Evolutionary conservation across 208 protist species (phyloP).

Genomic region (Phytomonas sp.): DNA sequence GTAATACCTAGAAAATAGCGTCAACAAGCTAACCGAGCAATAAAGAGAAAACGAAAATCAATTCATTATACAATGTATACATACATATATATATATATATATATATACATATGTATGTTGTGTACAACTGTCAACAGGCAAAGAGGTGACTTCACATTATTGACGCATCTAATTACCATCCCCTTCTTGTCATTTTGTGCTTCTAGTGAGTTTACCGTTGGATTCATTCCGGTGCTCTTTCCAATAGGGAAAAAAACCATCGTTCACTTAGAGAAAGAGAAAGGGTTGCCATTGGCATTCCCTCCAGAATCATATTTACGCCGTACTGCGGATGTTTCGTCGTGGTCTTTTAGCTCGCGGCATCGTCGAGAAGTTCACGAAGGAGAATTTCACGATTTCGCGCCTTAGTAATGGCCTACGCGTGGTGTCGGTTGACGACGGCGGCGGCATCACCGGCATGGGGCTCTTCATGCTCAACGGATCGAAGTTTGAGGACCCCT

Average conservation of each 20-base stretch:
- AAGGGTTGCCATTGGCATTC: conserved; percentile 14
- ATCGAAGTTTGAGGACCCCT: conserved; percentile 68
- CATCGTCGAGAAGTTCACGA: conserved; percentile 40
- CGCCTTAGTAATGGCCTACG: conserved; percentile 71
- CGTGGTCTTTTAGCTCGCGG: conserved; percentile 20
- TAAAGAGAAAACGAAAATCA: too few species aligned
- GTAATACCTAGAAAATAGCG: too few species aligned
- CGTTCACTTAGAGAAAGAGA: too few species aligned
- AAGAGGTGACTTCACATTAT: neutral
- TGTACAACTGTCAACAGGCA: neutral
- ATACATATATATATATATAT: conserved; percentile 6
- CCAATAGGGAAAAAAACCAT: conserved; percentile 2
- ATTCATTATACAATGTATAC: conserved; percentile 3
- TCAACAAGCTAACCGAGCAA: too few species aligned
- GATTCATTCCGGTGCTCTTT: neutral
- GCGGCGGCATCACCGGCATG: conserved; percentile 75
- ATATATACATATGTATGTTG: conserved; percentile 4
- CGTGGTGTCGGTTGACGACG: conserved; percentile 79
- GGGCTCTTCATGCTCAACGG: conserved; percentile 81
- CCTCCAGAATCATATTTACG: neutral
- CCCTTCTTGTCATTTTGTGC: conserved; percentile 6
- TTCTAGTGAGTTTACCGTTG: neutral
- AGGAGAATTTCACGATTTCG: conserved; percentile 68
- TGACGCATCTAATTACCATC: conserved; percentile 11
- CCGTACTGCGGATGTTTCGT: conserved; percentile 31